Percentiles rank a stretch among this genome's conserved stretches.
Evolutionary conservation across 2,329 filamentous ascomycete species (phyloP).

Genomic region (Sarocladiaceae sp.): DNA sequence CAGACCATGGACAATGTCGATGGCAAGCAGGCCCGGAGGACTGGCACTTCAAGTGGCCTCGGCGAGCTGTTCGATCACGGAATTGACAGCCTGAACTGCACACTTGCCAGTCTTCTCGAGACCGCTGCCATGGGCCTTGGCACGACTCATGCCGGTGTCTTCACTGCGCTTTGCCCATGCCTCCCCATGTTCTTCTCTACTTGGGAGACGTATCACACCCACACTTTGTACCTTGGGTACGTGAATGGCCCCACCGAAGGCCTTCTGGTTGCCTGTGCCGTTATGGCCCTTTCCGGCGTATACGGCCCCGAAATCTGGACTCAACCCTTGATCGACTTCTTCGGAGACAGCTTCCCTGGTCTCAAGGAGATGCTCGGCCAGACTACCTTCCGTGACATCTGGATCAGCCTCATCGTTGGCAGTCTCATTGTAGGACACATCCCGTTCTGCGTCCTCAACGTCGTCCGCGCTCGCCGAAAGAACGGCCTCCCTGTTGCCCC

Average conservation of each 20-base stretch:
- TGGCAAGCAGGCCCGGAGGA: slow-evolving; percentile 93
- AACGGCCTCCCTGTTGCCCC: slow-evolving; percentile 72
- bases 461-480: slow-evolving; percentile 68
- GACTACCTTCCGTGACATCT: slow-evolving; percentile 79
- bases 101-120: slow-evolving; percentile 83
- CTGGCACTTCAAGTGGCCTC: slow-evolving; percentile 88
- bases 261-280: slow-evolving; percentile 76
- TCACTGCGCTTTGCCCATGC: slow-evolving; percentile 86
- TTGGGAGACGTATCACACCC: slow-evolving; percentile 99
- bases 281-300: slow-evolving; percentile 84
- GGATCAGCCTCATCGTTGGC: slow-evolving; percentile 67
- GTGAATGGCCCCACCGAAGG: slow-evolving; percentile 98
- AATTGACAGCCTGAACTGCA: slow-evolving; percentile 97
- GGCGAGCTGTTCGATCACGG: slow-evolving; percentile 98
- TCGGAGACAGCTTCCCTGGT: slow-evolving; percentile 52
- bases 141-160: slow-evolving; percentile 76
- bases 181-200: slow-evolving; percentile 99
- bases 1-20: slow-evolving; percentile 99
- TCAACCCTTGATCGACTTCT: slow-evolving; percentile 63
- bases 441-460: slow-evolving; percentile 86
- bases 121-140: slow-evolving; percentile 92
- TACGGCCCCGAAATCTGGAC: slow-evolving; percentile 89
- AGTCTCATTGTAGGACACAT: slow-evolving; percentile 71
- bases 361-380: slow-evolving; percentile 60
- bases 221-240: slow-evolving; percentile 91